Percentiles rank a stretch among this genome's conserved stretches.
phyloP scores from a whole-genome alignment of 2,329 filamentous ascomycete genomes.

The Pyricularia pennisetigena region DNA sequence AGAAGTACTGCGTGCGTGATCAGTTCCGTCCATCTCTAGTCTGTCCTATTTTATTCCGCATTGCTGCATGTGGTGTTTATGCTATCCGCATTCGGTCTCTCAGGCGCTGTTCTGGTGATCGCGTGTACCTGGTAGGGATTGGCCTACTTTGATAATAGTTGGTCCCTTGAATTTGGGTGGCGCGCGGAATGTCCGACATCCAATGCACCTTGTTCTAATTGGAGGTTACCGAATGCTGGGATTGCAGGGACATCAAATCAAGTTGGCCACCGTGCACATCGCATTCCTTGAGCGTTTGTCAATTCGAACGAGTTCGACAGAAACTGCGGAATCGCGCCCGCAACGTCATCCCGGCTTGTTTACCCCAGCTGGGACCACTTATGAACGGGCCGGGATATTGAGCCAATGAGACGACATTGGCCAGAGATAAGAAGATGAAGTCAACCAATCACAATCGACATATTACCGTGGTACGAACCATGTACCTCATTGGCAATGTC shows the following conservation, averaged over 20 bases:
- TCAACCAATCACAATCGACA: not conserved
- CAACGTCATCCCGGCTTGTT: constrained; percentile 3
- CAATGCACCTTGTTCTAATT: not conserved
- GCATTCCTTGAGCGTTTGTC: not conserved
- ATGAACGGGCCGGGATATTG: not conserved
- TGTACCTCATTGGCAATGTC: not conserved
- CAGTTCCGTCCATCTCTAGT: not conserved
- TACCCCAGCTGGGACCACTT: not conserved
- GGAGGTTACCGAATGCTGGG: not conserved
- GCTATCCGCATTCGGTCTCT: not conserved
- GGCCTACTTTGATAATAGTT: not conserved
- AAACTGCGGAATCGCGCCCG: not conserved
- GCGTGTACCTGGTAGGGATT: not conserved
- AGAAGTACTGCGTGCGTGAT: not conserved
- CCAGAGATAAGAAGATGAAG: not conserved
- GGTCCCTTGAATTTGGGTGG: not conserved
- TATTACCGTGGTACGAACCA: not conserved
- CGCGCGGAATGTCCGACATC: not conserved
- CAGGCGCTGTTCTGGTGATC: no score
- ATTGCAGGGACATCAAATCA: not conserved
- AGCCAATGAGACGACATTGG: not conserved
- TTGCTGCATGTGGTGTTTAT: not conserved
- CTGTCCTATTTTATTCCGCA: not conserved
- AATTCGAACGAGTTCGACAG: not conserved
- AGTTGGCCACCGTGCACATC: not conserved